phyloP scores from a whole-genome alignment of 257 asterid species.

The Henckelia pumila region DNA sequence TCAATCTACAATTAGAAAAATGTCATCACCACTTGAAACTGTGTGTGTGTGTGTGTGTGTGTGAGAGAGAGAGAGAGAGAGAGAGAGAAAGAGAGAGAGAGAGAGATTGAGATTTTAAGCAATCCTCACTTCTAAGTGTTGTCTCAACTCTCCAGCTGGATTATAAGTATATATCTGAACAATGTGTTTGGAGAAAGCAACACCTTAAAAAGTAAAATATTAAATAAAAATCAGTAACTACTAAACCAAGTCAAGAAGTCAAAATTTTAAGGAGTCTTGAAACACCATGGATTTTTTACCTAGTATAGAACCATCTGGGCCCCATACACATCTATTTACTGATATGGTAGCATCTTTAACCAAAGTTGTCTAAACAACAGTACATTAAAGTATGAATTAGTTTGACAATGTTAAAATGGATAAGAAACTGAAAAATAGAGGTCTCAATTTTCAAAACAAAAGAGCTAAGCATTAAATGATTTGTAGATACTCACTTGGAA shows the following conservation, averaged over 20 bases:
- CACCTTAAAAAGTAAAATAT: slow-evolving; percentile 51
- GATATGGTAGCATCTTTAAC: slow-evolving; percentile 86
- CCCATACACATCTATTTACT: slow-evolving; percentile 94
- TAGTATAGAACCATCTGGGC: slow-evolving; percentile 92
- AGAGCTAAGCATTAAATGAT: slow-evolving; percentile 21
- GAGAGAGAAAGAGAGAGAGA: background rate
- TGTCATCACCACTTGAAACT: slow-evolving; percentile 24
- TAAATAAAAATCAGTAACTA: slow-evolving; percentile 21
- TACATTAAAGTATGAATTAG: slow-evolving; percentile 13
- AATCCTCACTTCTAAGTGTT: slow-evolving; percentile 71
- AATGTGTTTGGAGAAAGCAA: slow-evolving; percentile 91
- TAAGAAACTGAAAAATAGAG: slow-evolving; percentile 6
- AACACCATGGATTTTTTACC: slow-evolving; percentile 45
- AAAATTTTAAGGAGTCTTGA: slow-evolving; percentile 12
- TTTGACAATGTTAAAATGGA: slow-evolving; percentile 2
- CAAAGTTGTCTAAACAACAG: slow-evolving; percentile 65
- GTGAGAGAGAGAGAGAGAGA: background rate
- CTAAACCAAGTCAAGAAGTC: slow-evolving; percentile 12
- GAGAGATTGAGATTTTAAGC: background rate
- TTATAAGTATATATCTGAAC: slow-evolving; percentile 84
- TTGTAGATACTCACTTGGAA: slow-evolving; percentile 62
- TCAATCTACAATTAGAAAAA: slow-evolving; percentile 57
- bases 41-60: too few relatives aligned
- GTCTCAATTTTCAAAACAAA: slow-evolving; percentile 4
- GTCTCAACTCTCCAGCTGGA: slow-evolving; percentile 80